Conservation (phyloP, 352 stramenopile genomes). For the Halophytophthora polymorphica region DNA sequence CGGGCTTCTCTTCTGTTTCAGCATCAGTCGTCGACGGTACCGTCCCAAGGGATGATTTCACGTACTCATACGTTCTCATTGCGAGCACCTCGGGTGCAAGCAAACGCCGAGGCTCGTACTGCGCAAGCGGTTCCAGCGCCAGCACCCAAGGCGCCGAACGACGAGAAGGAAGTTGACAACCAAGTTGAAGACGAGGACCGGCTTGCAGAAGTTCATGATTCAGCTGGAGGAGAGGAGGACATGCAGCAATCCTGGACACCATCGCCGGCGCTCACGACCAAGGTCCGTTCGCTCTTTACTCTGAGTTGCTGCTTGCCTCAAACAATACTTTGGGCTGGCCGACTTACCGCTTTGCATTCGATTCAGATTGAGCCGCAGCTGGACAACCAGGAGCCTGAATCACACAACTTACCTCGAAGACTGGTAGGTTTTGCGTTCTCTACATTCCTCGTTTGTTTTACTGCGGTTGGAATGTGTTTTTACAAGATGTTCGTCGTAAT, state of each 20-base stretch:
- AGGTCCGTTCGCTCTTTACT: conserved; percentile 18
- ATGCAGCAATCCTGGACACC: conserved; percentile 15
- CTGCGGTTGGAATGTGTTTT: conserved; percentile 2
- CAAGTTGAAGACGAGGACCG: conserved; percentile 31
- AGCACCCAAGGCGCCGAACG: conserved; percentile 15
- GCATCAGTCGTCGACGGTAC: conserved; percentile 10
- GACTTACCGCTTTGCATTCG: conserved; percentile 3
- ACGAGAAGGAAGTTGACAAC: conserved; percentile 27
- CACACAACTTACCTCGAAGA: conserved; percentile 13
- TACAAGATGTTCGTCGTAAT: conserved; percentile 2
- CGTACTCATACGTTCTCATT: conserved; percentile 22
- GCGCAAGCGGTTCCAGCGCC: conserved; percentile 25
- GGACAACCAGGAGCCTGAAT: conserved; percentile 27
- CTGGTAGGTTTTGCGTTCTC: conserved; percentile 19
- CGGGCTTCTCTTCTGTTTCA: conserved; percentile 53
- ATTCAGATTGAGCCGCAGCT: conserved; percentile 17
- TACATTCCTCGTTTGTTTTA: background rate
- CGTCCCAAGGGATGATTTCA: conserved; percentile 23
- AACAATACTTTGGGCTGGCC: background rate
- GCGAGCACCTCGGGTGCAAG: conserved; percentile 20
- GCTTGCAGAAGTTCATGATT: background rate
- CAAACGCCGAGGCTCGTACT: conserved; percentile 18
- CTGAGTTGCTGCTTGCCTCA: conserved; percentile 6
- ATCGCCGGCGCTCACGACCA: conserved; percentile 12
- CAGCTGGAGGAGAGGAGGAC: conserved; percentile 17